phyloP scores from a whole-genome alignment of 192 early-diverging fungal species.

The Coemansia sp. region DNA sequence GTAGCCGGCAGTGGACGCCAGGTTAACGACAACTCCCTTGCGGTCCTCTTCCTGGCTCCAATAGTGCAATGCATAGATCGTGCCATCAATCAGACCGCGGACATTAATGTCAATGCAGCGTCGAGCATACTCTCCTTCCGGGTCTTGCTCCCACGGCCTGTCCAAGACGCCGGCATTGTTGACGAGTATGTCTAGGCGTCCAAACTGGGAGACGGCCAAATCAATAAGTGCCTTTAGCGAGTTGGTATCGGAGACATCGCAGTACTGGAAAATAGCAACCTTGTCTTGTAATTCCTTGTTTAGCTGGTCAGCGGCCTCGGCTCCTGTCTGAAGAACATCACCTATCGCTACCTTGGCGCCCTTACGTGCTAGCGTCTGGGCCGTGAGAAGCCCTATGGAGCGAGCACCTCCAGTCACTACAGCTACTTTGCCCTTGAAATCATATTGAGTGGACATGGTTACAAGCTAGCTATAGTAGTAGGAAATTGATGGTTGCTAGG shows the following conservation, averaged over 20 bases:
- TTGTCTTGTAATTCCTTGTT: conserved; percentile 29
- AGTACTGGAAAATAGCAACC: conserved; percentile 54
- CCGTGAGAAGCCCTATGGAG: conserved; percentile 61
- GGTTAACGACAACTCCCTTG: conserved; percentile 69
- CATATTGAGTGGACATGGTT: background rate
- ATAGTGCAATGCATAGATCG: conserved; percentile 63
- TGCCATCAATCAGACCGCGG: conserved; percentile 67
- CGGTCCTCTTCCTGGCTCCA: conserved; percentile 49
- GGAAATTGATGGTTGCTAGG: background rate
- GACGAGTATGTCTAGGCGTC: conserved; percentile 58
- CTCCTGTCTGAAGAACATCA: conserved; percentile 40
- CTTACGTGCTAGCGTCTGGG: conserved; percentile 53
- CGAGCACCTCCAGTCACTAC: conserved; percentile 69
- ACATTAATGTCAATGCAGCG: conserved; percentile 71
- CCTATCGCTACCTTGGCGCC: conserved; percentile 65
- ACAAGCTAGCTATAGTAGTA: background rate
- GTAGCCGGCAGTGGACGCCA: conserved; percentile 67
- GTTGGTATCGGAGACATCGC: conserved; percentile 52
- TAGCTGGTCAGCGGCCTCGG: conserved; percentile 21
- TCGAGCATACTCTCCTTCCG: conserved; percentile 52
- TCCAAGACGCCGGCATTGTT: conserved; percentile 65
- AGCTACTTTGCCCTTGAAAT: conserved; percentile 59
- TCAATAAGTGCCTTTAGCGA: conserved; percentile 47
- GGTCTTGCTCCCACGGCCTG: conserved; percentile 28
- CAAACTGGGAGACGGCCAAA: conserved; percentile 56